Percentiles rank a stretch among this genome's conserved stretches.
Evolutionary conservation across 352 stramenopile species (phyloP).

Genomic region (Globisporangium viniferum): DNA sequence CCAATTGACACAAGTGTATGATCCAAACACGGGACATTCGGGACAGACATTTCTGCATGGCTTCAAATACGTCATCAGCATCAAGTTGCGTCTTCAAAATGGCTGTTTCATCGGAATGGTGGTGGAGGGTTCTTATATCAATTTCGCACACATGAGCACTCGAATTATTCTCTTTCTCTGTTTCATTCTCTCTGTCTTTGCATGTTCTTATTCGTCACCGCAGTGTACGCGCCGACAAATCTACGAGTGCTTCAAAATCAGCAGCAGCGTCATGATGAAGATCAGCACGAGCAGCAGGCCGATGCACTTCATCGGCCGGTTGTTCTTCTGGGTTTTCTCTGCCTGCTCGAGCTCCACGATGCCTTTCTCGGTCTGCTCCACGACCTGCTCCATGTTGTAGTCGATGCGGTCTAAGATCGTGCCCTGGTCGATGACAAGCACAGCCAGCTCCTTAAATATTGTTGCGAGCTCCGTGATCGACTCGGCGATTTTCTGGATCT

Average conservation of each 20-base stretch:
- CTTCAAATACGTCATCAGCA: constrained; percentile 3
- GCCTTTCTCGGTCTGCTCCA: constrained; percentile 98
- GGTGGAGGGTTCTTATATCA: constrained; percentile 3
- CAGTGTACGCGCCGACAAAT: neutral
- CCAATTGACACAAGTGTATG: neutral
- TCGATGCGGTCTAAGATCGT: constrained; percentile 99
- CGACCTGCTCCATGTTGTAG: constrained; percentile 99
- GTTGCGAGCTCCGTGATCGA: constrained; percentile 98
- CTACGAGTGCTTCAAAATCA: constrained; percentile 91
- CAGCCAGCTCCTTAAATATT: constrained; percentile 99
- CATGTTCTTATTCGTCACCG: neutral
- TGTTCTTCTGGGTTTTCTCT: constrained; percentile 98
- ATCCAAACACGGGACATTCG: constrained; percentile 11
- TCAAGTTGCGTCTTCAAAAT: neutral
- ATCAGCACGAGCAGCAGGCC: constrained; percentile 90
- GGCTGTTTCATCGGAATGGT: neutral
- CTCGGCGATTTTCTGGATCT: constrained; percentile 97
- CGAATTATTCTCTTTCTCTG: neutral
- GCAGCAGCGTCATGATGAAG: constrained; percentile 90
- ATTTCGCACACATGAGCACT: constrained; percentile 3
- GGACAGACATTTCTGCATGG: constrained; percentile 4
- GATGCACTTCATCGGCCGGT: constrained; percentile 95
- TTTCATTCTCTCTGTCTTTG: constrained; percentile 3
- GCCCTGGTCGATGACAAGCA: constrained; percentile 99
- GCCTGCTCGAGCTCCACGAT: constrained; percentile 98